Percentiles rank a stretch among this genome's conserved stretches.
phyloP scores from a whole-genome alignment of 2,329 filamentous ascomycete species.

The Hypocrella siamensis region DNA sequence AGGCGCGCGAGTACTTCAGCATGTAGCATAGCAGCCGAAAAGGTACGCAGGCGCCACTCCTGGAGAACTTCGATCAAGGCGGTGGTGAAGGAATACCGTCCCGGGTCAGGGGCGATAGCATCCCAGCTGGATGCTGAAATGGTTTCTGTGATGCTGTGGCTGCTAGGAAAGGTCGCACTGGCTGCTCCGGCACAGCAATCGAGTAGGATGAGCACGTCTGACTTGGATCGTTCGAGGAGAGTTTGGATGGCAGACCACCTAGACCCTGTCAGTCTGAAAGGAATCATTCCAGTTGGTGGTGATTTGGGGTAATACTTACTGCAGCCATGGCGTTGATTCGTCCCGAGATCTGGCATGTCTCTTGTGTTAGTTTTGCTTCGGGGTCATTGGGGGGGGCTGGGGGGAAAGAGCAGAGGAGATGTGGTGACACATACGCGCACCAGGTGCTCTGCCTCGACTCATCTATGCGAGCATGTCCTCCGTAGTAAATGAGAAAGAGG shows the following conservation, averaged over 20 bases:
- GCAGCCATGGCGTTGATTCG: slow-evolving; percentile 36
- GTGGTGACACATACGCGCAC: slow-evolving; percentile 32
- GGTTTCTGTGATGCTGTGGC: slow-evolving; percentile 43
- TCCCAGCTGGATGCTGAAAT: slow-evolving; percentile 49
- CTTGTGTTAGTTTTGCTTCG: not conserved
- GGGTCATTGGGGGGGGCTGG: not conserved
- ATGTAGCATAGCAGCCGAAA: slow-evolving; percentile 45
- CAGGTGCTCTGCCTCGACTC: slow-evolving; percentile 44
- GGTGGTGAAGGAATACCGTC: slow-evolving; percentile 43
- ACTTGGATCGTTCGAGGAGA: slow-evolving; percentile 38
- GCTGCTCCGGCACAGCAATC: slow-evolving; percentile 46
- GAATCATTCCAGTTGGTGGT: not conserved
- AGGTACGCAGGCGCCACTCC: slow-evolving; percentile 37
- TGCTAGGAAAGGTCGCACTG: slow-evolving; percentile 41
- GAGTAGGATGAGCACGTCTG: slow-evolving; percentile 40
- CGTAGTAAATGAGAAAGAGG: slow-evolving; percentile 42
- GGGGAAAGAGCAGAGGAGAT: not conserved
- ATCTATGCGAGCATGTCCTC: slow-evolving; percentile 43
- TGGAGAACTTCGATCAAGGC: slow-evolving; percentile 42
- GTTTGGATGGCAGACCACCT: slow-evolving; percentile 47
- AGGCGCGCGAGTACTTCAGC: slow-evolving; percentile 43
- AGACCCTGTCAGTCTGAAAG: not conserved
- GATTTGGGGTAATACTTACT: slow-evolving; percentile 21
- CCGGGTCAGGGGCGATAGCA: slow-evolving; percentile 42
- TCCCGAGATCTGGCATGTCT: slow-evolving; percentile 26